phyloP scores from a whole-genome alignment of 352 stramenopile genomes.

The Hyaloperonospora arabidopsidis region DNA sequence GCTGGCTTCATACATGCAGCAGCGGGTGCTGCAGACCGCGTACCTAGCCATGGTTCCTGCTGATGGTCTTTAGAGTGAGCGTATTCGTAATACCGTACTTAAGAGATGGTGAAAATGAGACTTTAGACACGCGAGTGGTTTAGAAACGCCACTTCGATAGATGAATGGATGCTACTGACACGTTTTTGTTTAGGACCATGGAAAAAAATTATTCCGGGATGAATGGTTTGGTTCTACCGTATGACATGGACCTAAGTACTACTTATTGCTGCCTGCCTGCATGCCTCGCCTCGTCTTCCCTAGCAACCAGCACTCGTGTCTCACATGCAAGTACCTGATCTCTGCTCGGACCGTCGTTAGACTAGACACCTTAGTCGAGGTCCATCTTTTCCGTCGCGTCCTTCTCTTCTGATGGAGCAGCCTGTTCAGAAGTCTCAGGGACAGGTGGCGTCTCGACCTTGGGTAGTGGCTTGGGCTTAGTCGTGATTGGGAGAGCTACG shows the following conservation, averaged over 20 bases:
- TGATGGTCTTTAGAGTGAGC: conserved; percentile 1
- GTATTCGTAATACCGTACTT: neutral
- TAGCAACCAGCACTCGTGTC: neutral
- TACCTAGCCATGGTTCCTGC: conserved; percentile 31
- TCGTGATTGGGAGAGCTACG: conserved; percentile 90
- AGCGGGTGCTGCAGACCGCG: conserved; percentile 1
- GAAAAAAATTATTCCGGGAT: no score
- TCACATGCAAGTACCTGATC: neutral
- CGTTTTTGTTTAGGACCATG: no score
- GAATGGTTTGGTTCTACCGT: no score
- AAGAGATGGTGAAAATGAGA: neutral
- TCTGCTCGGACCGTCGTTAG: conserved; percentile 2
- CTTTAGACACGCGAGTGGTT: no score
- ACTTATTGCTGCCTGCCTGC: neutral
- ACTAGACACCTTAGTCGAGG: conserved; percentile 49
- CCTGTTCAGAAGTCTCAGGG: conserved; percentile 32
- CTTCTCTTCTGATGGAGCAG: conserved; percentile 29
- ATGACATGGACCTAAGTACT: neutral
- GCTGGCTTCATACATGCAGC: neutral
- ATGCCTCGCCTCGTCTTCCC: no score
- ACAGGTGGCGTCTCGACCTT: conserved; percentile 64
- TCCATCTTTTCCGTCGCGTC: conserved; percentile 78
- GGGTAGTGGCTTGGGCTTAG: conserved; percentile 91
- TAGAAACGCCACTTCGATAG: no score
- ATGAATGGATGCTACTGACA: no score